Evolutionary conservation across 2,329 filamentous ascomycete genomes (phyloP), one percentile per base, ranked within the genome.

Genomic region (Cladosporium sp.): DNA sequence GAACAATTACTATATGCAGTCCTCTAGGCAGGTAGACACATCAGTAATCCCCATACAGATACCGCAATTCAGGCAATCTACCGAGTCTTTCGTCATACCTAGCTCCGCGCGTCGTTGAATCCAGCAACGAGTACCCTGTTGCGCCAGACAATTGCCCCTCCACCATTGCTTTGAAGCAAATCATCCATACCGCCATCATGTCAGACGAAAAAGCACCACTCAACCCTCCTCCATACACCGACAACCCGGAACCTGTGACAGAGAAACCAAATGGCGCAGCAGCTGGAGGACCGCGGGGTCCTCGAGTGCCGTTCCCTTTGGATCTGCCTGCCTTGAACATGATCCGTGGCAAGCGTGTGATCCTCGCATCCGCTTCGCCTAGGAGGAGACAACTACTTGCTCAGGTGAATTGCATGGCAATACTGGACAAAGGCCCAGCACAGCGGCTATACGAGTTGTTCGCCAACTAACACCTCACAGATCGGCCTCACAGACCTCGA

Each of bases 281-380:
- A 44, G n/a, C n/a, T n/a, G 62, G 66, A 22, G 36, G 59, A 53
- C 62, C 58, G 60, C 36, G 54, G 12, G 69, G 72, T 55, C 70
- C 73, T 54, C 78, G 78, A 56, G 79, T 79, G 13, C 84, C 85
- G 7, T 78, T 83, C 42, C 89, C 89, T 1, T 83, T 97, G 61
- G 82, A 90, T 60, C 81, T 97, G 17, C 92, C 93, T 15, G 86
- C 91, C 57, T 78, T 99, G 59, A 83, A 83, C 66, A 80, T 87
- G 67, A 83, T 99, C 62, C 86, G 88, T 68, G 83, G 83, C 56
- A 90, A 89, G 73, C 83, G 93, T 62, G 85, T 96, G 5, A 89
- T 99, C 64, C 86, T 99, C 25, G 94, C 94, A 53, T 97, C 92
- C 2, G 85, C 89, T 19, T 97, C 92, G 1, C 94, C 94, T 0